These are phyloP conservation scores for Metschnikowia corniflorae DNA, from an alignment of 805 yeast genomes.

Conservation along the genomic window DNA sequence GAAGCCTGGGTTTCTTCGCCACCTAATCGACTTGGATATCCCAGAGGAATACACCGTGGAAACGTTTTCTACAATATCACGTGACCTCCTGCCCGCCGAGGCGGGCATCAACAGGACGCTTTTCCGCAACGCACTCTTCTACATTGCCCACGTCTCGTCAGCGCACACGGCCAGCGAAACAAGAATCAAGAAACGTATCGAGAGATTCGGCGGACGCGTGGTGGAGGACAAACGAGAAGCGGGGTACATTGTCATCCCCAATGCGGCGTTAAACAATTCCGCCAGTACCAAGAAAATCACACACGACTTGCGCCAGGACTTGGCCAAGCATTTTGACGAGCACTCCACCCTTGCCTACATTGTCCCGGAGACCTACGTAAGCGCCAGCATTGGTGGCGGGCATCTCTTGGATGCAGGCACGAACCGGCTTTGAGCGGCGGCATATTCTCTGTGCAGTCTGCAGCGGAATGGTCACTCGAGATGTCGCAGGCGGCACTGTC, in stretches of 20 bases:
- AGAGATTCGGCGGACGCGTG: constrained; percentile 43
- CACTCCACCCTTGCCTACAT: constrained; percentile 30
- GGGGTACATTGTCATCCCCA: constrained; percentile 39
- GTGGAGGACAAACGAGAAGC: constrained; percentile 13
- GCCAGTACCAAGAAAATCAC: constrained; percentile 5
- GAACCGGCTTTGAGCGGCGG: not conserved
- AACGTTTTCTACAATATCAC: not conserved
- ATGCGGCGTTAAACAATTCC: constrained; percentile 6
- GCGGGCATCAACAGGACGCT: constrained; percentile 20
- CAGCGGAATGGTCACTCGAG: no score
- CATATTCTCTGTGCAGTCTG: not conserved
- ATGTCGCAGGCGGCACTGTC: no score
- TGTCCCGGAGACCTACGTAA: constrained; percentile 32
- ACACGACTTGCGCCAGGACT: constrained; percentile 13
- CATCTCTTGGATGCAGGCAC: constrained; percentile 8
- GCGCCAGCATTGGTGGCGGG: constrained; percentile 13
- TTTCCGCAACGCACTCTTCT: constrained; percentile 35
- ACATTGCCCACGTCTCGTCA: constrained; percentile 22
- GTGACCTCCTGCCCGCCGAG: not conserved
- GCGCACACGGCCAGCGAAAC: constrained; percentile 7
- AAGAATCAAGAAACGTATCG: constrained; percentile 25
- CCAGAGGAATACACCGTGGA: constrained; percentile 4
- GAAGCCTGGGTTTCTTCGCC: constrained; percentile 7
- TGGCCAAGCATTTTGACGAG: constrained; percentile 16
- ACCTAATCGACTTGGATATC: constrained; percentile 11